Evolutionary conservation across 257 asterid species (phyloP).

Genomic region (Gardenia jasminoides): DNA sequence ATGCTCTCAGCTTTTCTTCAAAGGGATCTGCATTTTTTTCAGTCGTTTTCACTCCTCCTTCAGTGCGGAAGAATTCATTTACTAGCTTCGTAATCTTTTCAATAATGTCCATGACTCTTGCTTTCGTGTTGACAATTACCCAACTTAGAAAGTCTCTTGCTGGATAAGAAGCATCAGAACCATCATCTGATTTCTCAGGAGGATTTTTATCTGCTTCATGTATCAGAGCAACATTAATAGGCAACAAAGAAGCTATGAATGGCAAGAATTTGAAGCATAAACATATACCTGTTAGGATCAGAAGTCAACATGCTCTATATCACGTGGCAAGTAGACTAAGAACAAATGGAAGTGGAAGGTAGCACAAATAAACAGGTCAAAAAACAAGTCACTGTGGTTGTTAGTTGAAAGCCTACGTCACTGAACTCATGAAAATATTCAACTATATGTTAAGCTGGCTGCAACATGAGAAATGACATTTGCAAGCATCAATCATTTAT

Average conservation of each 20-base stretch:
- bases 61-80: constrained; percentile 31
- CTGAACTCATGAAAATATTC: too few relatives aligned
- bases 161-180: constrained; percentile 25
- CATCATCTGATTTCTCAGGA: constrained; percentile 23
- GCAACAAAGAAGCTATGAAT: background rate
- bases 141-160: constrained; percentile 36
- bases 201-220: constrained; percentile 29
- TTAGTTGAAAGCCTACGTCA: background rate
- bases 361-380: background rate
- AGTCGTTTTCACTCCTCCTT: constrained; percentile 21
- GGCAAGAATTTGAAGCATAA: background rate
- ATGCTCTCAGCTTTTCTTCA: constrained; percentile 46
- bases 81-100: constrained; percentile 39
- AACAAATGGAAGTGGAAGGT: background rate
- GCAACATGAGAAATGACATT: too few relatives aligned
- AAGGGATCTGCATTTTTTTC: constrained; percentile 19
- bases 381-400: background rate
- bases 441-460: too few relatives aligned
- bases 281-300: background rate
- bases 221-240: background rate
- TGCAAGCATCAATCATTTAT: background rate
- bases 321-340: background rate
- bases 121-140: constrained; percentile 40
- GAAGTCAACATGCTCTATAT: background rate
- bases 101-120: constrained; percentile 43